Conservation (phyloP, 2,329 filamentous ascomycete genomes). For the Achaetomium macrosporum region DNA sequence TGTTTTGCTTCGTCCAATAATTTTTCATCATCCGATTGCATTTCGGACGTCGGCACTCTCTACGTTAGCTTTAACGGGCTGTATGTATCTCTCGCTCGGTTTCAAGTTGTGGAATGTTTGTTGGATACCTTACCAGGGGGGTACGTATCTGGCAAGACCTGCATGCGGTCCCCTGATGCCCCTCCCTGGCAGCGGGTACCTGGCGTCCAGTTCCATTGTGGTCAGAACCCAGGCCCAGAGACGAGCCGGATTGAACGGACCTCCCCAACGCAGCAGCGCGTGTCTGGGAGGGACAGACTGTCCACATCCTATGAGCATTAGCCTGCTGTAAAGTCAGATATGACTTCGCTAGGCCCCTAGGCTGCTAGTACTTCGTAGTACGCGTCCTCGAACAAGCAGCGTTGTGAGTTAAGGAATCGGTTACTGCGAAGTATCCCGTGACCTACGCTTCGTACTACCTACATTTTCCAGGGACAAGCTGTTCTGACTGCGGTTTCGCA, state of each 20-base stretch:
- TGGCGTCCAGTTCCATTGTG: neutral
- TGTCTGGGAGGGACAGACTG: constrained; percentile 10
- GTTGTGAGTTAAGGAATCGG: too few relatives aligned
- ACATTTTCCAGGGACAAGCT: too few relatives aligned
- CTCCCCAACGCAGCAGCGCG: constrained; percentile 19
- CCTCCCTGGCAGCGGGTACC: neutral
- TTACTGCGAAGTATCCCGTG: too few relatives aligned
- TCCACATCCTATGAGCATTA: constrained; percentile 3
- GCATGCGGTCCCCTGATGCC: neutral
- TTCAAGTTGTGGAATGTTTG: constrained; percentile 7
- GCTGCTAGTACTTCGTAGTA: neutral
- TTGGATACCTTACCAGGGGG: constrained; percentile 2
- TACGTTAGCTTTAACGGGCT: too few relatives aligned
- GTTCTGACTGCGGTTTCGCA: too few relatives aligned
- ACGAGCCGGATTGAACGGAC: constrained; percentile 1
- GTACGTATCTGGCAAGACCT: constrained; percentile 7
- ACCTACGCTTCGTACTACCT: too few relatives aligned
- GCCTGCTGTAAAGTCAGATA: neutral
- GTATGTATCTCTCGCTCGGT: neutral
- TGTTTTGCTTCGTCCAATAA: too few relatives aligned
- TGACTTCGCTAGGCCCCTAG: too few relatives aligned
- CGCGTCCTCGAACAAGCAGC: too few relatives aligned
- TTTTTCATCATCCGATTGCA: too few relatives aligned
- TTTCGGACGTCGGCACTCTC: too few relatives aligned
- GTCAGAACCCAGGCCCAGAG: neutral